A percentile compares a stretch with the other conserved stretches of the same genome.
These are phyloP conservation scores for Hirsutella minnesotensis DNA, from an alignment of 2,329 filamentous ascomycete species.

Conservation along the genomic window DNA sequence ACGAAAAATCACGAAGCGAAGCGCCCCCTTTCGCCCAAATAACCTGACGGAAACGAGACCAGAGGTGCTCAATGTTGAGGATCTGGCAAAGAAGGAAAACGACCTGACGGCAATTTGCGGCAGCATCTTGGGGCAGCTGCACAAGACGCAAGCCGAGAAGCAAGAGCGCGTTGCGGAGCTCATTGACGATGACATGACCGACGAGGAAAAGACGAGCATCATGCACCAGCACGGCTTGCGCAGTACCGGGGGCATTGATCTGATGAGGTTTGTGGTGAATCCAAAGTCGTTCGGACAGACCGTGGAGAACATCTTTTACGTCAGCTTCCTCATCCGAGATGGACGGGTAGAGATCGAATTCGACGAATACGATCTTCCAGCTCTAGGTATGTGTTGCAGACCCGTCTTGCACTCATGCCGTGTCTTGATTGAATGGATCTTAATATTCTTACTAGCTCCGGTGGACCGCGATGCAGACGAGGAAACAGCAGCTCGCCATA, in stretches of 20 bases:
- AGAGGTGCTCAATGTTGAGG: slow-evolving; percentile 61
- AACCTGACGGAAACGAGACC: slow-evolving; percentile 62
- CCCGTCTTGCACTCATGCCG: no score
- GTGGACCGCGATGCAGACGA: slow-evolving; percentile 31
- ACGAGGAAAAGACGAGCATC: slow-evolving; percentile 34
- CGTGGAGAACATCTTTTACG: slow-evolving; percentile 93
- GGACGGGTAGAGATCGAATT: slow-evolving; percentile 63
- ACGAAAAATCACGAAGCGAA: slow-evolving; percentile 58
- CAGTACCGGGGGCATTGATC: slow-evolving; percentile 57
- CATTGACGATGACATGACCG: slow-evolving; percentile 33
- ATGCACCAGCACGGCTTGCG: slow-evolving; percentile 57
- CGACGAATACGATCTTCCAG: slow-evolving; percentile 65
- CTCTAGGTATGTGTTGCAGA: slow-evolving; percentile 60
- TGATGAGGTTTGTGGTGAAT: slow-evolving; percentile 85
- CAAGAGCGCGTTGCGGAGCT: slow-evolving; percentile 32
- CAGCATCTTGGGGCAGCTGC: slow-evolving; percentile 57
- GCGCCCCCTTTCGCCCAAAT: slow-evolving; percentile 56
- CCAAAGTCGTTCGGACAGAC: slow-evolving; percentile 86
- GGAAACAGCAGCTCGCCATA: slow-evolving; percentile 33
- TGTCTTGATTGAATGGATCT: no score
- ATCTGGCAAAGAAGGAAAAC: slow-evolving; percentile 66
- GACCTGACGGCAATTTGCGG: slow-evolving; percentile 69
- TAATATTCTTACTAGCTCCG: slow-evolving; percentile 18
- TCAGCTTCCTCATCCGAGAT: slow-evolving; percentile 87
- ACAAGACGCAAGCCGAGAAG: slow-evolving; percentile 31